These are phyloP conservation scores for Yarrowia sp. DNA, from an alignment of 805 yeast species.

Conservation along the genomic window DNA sequence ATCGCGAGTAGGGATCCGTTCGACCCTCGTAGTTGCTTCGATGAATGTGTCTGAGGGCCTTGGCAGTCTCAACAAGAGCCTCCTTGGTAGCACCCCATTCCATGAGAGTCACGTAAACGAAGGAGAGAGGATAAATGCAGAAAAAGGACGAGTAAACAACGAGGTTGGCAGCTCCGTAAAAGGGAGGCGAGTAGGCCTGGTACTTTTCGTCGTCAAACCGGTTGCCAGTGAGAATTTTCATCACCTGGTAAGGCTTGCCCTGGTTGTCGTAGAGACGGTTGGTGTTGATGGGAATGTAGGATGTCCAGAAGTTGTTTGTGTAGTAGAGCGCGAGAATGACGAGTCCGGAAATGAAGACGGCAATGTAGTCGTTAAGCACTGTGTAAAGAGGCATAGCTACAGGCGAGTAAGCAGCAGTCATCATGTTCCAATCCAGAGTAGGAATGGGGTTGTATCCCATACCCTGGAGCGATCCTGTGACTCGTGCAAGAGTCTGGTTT, in stretches of 20 bases:
- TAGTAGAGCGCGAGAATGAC: constrained; percentile 48
- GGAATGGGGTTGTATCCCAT: constrained; percentile 54
- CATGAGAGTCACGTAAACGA: constrained; percentile 41
- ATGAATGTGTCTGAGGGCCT: constrained; percentile 6
- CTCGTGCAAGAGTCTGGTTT: constrained; percentile 46
- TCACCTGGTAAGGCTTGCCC: constrained; percentile 50
- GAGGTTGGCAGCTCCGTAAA: constrained; percentile 50
- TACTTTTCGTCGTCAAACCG: constrained; percentile 47
- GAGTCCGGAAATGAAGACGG: constrained; percentile 47
- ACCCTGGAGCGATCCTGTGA: constrained; percentile 49
- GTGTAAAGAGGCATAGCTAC: constrained; percentile 38
- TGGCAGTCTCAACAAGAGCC: constrained; percentile 25
- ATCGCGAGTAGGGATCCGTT: constrained; percentile 47
- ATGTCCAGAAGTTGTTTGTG: constrained; percentile 55
- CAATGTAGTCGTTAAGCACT: constrained; percentile 44
- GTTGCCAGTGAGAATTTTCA: constrained; percentile 41
- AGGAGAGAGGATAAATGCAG: constrained; percentile 54
- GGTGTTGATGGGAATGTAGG: constrained; percentile 59
- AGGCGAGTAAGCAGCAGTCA: constrained; percentile 64
- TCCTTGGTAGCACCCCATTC: constrained; percentile 30
- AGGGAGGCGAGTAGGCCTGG: constrained; percentile 63
- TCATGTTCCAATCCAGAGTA: constrained; percentile 51
- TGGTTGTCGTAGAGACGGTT: constrained; percentile 51
- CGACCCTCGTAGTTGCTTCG: constrained; percentile 23
- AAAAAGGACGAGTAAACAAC: constrained; percentile 54